phyloP scores from a whole-genome alignment of 805 yeast genomes.

The Starmerella bombi region DNA sequence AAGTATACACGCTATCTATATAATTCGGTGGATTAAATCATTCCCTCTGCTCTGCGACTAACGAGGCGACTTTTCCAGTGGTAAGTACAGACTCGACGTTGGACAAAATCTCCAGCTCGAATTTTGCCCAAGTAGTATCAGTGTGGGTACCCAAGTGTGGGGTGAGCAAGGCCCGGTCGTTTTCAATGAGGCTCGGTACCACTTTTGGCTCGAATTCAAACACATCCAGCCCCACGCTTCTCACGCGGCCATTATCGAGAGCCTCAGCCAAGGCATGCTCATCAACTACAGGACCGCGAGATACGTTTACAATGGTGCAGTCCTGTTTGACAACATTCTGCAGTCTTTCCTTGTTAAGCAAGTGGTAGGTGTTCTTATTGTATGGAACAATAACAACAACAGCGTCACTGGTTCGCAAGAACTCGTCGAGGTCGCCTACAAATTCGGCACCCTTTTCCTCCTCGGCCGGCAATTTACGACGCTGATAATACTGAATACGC shows the following conservation, averaged over 20 bases:
- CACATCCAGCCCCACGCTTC: conserved; percentile 50
- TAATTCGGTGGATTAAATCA: no score
- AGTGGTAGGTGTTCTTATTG: conserved; percentile 56
- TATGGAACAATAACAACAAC: conserved; percentile 67
- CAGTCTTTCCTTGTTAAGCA: conserved; percentile 47
- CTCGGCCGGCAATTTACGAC: conserved; percentile 34
- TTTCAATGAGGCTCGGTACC: conserved; percentile 38
- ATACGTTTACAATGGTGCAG: conserved; percentile 66
- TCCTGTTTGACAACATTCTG: conserved; percentile 58
- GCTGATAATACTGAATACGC: conserved; percentile 38
- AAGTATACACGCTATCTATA: no score
- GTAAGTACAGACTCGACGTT: conserved; percentile 44
- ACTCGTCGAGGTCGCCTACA: conserved; percentile 39
- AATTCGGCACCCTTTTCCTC: conserved; percentile 36
- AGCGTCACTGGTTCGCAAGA: conserved; percentile 51
- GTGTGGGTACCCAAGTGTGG: conserved; percentile 89
- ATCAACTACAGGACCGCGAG: conserved; percentile 71
- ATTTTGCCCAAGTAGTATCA: conserved; percentile 51
- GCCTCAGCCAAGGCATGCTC: conserved; percentile 41
- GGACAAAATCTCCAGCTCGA: conserved; percentile 63
- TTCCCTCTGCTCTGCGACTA: conserved; percentile 35
- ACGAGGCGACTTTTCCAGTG: conserved; percentile 50
- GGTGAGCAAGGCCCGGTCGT: conserved; percentile 45
- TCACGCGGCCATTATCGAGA: conserved; percentile 41
- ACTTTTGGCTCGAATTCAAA: conserved; percentile 52